Conservation (phyloP, 495 filamentous ascomycete species). For the Tricharina praecox region DNA sequence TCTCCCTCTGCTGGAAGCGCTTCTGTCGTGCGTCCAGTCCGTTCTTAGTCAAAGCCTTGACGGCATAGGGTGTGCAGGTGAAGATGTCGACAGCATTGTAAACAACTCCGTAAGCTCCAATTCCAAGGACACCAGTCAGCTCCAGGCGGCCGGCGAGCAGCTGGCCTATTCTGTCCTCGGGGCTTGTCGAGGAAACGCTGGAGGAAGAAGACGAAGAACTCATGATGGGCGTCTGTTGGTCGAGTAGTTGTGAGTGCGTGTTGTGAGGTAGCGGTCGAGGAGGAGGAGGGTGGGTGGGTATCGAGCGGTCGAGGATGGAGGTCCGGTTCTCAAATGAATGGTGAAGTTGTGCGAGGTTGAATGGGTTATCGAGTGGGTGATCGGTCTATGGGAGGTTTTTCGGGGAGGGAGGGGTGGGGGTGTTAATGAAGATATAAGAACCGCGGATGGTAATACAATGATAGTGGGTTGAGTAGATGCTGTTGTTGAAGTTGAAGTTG, state of each 20-base stretch:
- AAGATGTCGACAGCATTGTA: conserved; percentile 83
- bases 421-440: conserved; percentile 5
- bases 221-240: conserved; percentile 18
- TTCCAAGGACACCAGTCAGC: conserved; percentile 69
- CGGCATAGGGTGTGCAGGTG: conserved; percentile 69
- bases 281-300: no score
- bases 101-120: conserved; percentile 92
- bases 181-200: conserved; percentile 27
- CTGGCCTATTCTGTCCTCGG: conserved; percentile 76
- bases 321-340: no score
- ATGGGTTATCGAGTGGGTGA: no score
- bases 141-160: conserved; percentile 68
- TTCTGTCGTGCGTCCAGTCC: conserved; percentile 75
- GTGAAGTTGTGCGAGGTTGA: no score
- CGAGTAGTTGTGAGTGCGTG: no score
- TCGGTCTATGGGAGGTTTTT: neutral
- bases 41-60: conserved; percentile 89
- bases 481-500: no score
- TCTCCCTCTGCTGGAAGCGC: conserved; percentile 83
- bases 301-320: no score
- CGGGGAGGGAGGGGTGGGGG: neutral
- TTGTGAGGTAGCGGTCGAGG: no score
- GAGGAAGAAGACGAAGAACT: conserved; percentile 25
- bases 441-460: neutral
- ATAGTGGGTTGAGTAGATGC: neutral